phyloP scores from a whole-genome alignment of 306 rosid species.

The cucumber (Cucumis sativus) region DNA sequence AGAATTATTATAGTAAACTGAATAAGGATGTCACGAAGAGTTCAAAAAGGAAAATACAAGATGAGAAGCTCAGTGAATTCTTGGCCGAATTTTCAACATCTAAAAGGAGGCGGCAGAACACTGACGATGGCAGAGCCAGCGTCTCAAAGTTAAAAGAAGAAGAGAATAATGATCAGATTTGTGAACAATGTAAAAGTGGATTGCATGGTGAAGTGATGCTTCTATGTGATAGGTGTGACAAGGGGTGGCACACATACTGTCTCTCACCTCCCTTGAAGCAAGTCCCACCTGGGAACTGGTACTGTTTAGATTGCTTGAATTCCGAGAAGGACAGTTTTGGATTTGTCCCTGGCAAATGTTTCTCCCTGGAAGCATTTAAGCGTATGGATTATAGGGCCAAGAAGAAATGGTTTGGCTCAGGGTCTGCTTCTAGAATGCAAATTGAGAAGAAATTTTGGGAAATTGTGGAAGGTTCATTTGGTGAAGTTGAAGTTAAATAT shows the following conservation, averaged over 20 bases:
- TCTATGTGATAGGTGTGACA: conserved; percentile 88
- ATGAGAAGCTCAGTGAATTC: conserved; percentile 27
- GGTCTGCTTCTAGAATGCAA: conserved; percentile 66
- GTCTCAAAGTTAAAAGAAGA: conserved; percentile 21
- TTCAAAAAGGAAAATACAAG: conserved; percentile 38
- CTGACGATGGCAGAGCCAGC: conserved; percentile 30
- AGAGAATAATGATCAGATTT: conserved; percentile 74
- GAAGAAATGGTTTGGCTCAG: conserved; percentile 93
- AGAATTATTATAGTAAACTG: conserved; percentile 34
- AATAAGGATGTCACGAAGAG: conserved; percentile 23
- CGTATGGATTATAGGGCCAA: conserved; percentile 66
- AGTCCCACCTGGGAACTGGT: conserved; percentile 86
- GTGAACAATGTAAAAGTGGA: conserved; percentile 90
- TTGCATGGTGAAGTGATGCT: conserved; percentile 97
- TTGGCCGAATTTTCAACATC: conserved; percentile 20
- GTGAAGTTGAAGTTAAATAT: conserved; percentile 94
- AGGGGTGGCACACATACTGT: conserved; percentile 94
- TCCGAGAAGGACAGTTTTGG: conserved; percentile 89
- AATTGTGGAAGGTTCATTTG: conserved; percentile 85
- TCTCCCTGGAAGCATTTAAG: conserved; percentile 66
- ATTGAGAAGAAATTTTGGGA: conserved; percentile 96
- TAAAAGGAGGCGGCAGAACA: conserved; percentile 39
- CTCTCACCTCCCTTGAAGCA: conserved; percentile 86
- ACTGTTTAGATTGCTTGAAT: conserved; percentile 83
- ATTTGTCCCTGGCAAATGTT: conserved; percentile 76